Conservation (phyloP, 768 basidiomycete genomes). For the Hydnomerulius pinastri region DNA sequence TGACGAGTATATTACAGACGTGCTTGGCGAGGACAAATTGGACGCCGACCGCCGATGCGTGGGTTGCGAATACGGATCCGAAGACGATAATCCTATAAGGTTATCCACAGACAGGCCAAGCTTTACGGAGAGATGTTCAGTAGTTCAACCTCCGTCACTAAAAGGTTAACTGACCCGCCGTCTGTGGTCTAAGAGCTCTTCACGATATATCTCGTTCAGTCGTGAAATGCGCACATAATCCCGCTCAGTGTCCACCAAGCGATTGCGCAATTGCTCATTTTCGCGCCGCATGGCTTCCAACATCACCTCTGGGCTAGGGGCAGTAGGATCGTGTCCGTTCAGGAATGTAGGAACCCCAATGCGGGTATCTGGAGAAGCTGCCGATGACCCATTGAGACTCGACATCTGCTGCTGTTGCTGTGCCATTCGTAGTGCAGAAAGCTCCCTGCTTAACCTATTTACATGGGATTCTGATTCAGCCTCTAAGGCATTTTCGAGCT, state of each 20-base stretch:
- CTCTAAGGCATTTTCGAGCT: conserved; percentile 78
- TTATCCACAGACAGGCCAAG: conserved; percentile 78
- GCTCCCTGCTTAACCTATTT: conserved; percentile 70
- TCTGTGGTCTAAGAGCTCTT: conserved; percentile 79
- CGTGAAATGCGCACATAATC: conserved; percentile 74
- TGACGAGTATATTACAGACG: conserved; percentile 22
- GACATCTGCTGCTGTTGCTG: conserved; percentile 54
- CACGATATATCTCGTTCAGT: conserved; percentile 81
- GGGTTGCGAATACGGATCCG: conserved; percentile 72
- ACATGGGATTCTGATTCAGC: conserved; percentile 88
- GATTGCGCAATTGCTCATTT: conserved; percentile 71
- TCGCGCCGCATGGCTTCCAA: conserved; percentile 76
- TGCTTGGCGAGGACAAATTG: conserved; percentile 30
- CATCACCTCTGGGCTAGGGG: conserved; percentile 56
- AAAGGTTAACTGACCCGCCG: conserved; percentile 57
- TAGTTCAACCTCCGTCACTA: neutral
- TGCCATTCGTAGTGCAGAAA: conserved; percentile 61
- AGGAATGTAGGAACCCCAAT: conserved; percentile 5
- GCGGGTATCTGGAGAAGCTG: conserved; percentile 30
- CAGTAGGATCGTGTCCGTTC: conserved; percentile 30
- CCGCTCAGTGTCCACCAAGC: conserved; percentile 72
- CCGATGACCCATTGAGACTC: conserved; percentile 20
- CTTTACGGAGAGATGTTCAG: conserved; percentile 36
- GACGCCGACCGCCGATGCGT: conserved; percentile 60
- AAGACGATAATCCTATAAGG: conserved; percentile 67